A percentile compares a stretch with the other conserved stretches of the same genome.
phyloP scores from a whole-genome alignment of 2,329 filamentous ascomycete genomes.

The Chrysoporthe cubensis region DNA sequence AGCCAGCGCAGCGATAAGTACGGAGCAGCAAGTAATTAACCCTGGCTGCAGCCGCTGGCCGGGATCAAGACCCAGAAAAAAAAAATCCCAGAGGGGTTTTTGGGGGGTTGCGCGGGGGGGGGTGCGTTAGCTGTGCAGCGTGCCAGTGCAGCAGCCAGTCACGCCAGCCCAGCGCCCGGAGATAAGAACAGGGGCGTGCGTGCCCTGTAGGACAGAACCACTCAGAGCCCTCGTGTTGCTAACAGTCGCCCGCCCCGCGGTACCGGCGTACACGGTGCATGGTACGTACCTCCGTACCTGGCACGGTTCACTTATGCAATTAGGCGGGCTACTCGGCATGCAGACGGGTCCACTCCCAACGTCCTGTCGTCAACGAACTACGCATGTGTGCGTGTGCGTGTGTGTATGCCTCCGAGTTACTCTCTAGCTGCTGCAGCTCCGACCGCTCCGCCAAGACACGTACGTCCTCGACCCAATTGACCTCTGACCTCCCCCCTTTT shows the following conservation, averaged over 20 bases:
- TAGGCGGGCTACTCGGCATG: background rate
- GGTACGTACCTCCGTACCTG: background rate
- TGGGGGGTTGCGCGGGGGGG: conserved; percentile 6
- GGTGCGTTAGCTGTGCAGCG: background rate
- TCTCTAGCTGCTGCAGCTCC: background rate
- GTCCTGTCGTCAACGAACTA: background rate
- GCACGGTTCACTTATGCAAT: conserved; percentile 12
- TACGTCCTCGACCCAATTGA: background rate
- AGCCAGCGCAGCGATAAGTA: background rate
- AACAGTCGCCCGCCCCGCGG: background rate
- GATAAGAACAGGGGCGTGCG: conserved; percentile 18
- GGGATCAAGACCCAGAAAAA: background rate
- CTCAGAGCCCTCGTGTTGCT: conserved; percentile 3
- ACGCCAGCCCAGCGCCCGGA: conserved; percentile 10
- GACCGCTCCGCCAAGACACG: background rate
- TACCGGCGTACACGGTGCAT: background rate
- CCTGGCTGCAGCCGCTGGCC: background rate
- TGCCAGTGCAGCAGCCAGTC: too few relatives aligned
- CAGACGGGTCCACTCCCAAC: background rate
- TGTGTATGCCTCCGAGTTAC: background rate
- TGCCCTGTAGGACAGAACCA: conserved; percentile 1
- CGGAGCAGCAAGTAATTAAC: too few relatives aligned
- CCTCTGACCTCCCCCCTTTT: background rate
- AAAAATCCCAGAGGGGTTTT: background rate
- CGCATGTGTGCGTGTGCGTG: background rate